Evolutionary conservation across 176 grass and related monocot species (phyloP).

Genomic region (Secale cereale): DNA sequence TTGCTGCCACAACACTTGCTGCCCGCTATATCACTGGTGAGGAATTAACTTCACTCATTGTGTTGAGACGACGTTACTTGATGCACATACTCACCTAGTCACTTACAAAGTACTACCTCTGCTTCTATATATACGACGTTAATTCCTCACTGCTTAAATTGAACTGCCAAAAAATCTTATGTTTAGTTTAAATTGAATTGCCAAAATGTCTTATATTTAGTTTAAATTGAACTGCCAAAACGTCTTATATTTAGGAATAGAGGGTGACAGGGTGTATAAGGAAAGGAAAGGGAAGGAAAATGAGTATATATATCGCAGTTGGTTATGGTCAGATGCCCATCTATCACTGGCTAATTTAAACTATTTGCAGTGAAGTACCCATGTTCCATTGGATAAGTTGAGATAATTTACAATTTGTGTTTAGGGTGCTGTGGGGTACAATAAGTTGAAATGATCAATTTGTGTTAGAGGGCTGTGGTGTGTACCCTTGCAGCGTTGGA

Average conservation of each 20-base stretch:
- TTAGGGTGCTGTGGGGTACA: not conserved
- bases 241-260: too few species aligned
- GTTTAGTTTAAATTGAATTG: too few species aligned
- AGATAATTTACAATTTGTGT: not conserved
- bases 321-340: not conserved
- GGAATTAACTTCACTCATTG: not conserved
- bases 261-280: not conserved
- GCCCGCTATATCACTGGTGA: conserved; percentile 8
- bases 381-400: not conserved
- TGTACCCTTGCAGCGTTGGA: not conserved
- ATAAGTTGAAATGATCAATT: not conserved
- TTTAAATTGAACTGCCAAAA: too few species aligned
- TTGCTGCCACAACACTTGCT: conserved; percentile 4
- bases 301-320: not conserved
- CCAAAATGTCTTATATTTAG: too few species aligned
- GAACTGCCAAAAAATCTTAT: too few species aligned
- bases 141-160: too few species aligned
- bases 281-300: not conserved
- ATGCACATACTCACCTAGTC: not conserved
- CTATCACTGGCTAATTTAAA: not conserved
- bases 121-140: too few species aligned
- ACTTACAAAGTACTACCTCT: not conserved
- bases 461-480: not conserved
- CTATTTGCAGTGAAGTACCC: not conserved
- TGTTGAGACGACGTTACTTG: not conserved